Base-by-base conservation (phyloP, 2,329 filamentous ascomycete species). In the Fusarium verticillioides region DNA sequence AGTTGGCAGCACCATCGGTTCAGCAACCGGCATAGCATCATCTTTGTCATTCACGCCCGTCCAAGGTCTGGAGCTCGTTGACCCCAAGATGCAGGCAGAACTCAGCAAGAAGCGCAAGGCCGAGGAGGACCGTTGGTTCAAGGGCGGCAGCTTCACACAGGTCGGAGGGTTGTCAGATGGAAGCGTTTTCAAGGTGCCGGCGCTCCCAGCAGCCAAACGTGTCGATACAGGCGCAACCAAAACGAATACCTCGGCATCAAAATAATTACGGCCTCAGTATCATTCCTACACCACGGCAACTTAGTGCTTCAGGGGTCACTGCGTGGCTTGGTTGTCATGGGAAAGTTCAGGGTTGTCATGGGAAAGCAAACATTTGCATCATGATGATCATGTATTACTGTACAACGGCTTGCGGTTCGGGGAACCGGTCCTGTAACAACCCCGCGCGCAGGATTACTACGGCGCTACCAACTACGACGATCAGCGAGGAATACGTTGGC, bases 91-190 rank as follows among this genome's bases (percentile, higher is more conserved):
- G 64, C 91, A 95, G 76, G 93, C 94, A 12, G 95, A 98, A 84
- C 88, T 97, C 81, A 95, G 89, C 79, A 89, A 94, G 77, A 98
- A 98, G 86, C 87, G 95, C 72, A 97, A 97, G 81, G 95, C 94
- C 2, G 96, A 98, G 73, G 94, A 97, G 80, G 96, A 98, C 80
- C 88, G 94, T 42, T 99, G 95, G 92, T 99, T 99, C 86, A 97
- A 96, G 83, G 94, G 94, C 52, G 96, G 96, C n/a, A 95, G 94
- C 0, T 99, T 99, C 79, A 98, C 96, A 13, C 95, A 98, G 81
- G 89, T 97, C 63, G 91, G 91, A 19, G 81, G 79, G 16, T 79
- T 79, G 30, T 89, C 89, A 71, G 73, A 73, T 57, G 79, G 87
- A 57, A 90, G 86, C 16, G 92, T 90, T 2, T 97, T 98, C 87